Conservation (phyloP, 208 protist genomes). For the Trypanosoma mega region DNA sequence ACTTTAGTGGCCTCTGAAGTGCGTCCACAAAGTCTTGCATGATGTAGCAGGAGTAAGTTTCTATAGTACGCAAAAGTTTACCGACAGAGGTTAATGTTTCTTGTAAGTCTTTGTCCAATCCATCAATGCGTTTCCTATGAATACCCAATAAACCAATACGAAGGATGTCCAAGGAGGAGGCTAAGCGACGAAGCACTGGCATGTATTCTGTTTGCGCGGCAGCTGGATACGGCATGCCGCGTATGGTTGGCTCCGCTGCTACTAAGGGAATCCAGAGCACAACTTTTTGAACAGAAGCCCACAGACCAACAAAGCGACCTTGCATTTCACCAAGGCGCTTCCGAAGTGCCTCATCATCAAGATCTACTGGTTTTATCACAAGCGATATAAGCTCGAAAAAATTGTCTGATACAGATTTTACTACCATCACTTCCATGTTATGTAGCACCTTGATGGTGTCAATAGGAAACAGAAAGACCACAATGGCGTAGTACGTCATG, state of each 20-base stretch:
- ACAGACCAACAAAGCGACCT: constrained; percentile 27
- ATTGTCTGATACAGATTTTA: constrained; percentile 31
- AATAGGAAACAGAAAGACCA: constrained; percentile 67
- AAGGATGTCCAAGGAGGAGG: constrained; percentile 49
- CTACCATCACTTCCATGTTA: constrained; percentile 31
- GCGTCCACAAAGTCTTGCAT: constrained; percentile 57
- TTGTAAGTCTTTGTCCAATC: constrained; percentile 22
- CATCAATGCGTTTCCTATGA: constrained; percentile 38
- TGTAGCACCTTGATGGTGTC: constrained; percentile 48
- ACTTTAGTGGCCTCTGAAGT: constrained; percentile 32
- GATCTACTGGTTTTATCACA: constrained; percentile 24
- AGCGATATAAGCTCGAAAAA: constrained; percentile 40
- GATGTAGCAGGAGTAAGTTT: constrained; percentile 23
- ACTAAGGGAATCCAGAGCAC: constrained; percentile 41
- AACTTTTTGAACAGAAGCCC: constrained; percentile 26
- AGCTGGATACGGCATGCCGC: constrained; percentile 46
- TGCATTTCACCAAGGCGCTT: constrained; percentile 21
- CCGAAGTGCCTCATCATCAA: constrained; percentile 21
- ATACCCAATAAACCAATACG: constrained; percentile 27
- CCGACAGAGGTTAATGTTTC: constrained; percentile 37
- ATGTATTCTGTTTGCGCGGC: constrained; percentile 39
- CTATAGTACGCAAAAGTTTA: constrained; percentile 38
- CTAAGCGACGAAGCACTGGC: constrained; percentile 52
- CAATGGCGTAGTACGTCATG: constrained; percentile 72
- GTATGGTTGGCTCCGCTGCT: constrained; percentile 39